These are phyloP conservation scores for Nakazawaea holstii DNA, from an alignment of 805 yeast genomes.

Conservation along the genomic window DNA sequence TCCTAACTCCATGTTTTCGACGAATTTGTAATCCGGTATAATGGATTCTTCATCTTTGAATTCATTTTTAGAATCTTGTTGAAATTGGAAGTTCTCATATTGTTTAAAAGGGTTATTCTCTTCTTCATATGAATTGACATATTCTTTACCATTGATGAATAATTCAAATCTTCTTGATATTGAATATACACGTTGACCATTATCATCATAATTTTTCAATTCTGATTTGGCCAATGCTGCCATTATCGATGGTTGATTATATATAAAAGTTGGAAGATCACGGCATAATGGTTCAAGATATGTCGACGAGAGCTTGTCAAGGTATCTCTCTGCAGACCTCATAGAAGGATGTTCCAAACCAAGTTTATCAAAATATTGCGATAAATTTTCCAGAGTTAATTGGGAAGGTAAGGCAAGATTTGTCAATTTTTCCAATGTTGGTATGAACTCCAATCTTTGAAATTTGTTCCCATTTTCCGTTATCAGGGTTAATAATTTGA, in stretches of 20 bases:
- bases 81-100: slow-evolving; percentile 52
- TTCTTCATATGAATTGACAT: slow-evolving; percentile 92
- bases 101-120: slow-evolving; percentile 86
- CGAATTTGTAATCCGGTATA: slow-evolving; percentile 66
- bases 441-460: slow-evolving; percentile 56
- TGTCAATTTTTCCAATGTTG: slow-evolving; percentile 50
- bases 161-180: slow-evolving; percentile 77
- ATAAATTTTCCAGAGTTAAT: slow-evolving; percentile 34
- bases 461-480: slow-evolving; percentile 24
- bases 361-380: slow-evolving; percentile 31
- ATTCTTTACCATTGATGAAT: slow-evolving; percentile 74
- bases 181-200: slow-evolving; percentile 25
- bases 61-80: slow-evolving; percentile 41
- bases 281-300: slow-evolving; percentile 63
- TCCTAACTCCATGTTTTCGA: slow-evolving; percentile 82
- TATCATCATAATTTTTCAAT: slow-evolving; percentile 24
- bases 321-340: slow-evolving; percentile 49
- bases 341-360: slow-evolving; percentile 31
- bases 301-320: slow-evolving; percentile 56
- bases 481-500: slow-evolving; percentile 7
- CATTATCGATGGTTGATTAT: slow-evolving; percentile 76
- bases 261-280: slow-evolving; percentile 61
- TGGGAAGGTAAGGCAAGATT: slow-evolving; percentile 43
- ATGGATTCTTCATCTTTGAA: slow-evolving; percentile 57
- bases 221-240: slow-evolving; percentile 85